Evolutionary conservation across 208 protist genomes (phyloP).

Genomic region (Angomonas deanei): DNA sequence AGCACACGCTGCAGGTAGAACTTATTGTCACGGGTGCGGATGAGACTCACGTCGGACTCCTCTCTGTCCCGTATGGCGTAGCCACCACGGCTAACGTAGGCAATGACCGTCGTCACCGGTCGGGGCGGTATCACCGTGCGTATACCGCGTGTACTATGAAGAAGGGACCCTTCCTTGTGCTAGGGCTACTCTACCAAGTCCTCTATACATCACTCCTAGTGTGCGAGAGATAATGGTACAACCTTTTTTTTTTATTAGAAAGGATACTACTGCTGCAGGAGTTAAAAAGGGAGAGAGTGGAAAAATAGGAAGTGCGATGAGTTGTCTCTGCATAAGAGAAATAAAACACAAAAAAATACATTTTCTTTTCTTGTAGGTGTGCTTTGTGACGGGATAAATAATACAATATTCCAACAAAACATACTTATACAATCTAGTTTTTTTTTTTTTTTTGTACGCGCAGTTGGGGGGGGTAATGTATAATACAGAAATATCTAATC

Average conservation of each 20-base stretch:
- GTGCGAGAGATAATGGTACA: too few relatives aligned
- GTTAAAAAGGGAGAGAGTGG: too few relatives aligned
- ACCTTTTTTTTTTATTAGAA: conserved; percentile 1
- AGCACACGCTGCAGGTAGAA: conserved; percentile 89
- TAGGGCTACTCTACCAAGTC: background rate
- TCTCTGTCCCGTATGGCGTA: conserved; percentile 43
- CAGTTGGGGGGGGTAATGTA: conserved; percentile 1
- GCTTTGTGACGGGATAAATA: too few relatives aligned
- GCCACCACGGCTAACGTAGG: conserved; percentile 67
- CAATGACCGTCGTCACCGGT: conserved; percentile 76
- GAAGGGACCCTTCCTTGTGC: background rate
- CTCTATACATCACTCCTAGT: background rate
- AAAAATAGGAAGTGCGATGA: too few relatives aligned
- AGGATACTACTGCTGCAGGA: conserved; percentile 2
- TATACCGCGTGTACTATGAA: conserved; percentile 21
- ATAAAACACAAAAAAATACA: too few relatives aligned
- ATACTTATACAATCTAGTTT: background rate
- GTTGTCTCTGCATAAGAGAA: too few relatives aligned
- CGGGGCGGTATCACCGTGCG: conserved; percentile 80
- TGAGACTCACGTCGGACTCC: conserved; percentile 72
- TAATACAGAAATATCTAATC: background rate
- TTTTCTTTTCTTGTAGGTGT: too few relatives aligned
- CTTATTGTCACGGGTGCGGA: conserved; percentile 87
- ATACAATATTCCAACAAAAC: too few relatives aligned
- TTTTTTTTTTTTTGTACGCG: conserved; percentile 1